Percentiles rank a stretch among this genome's conserved stretches.
These are phyloP conservation scores for Strigomonas oncopelti DNA, from an alignment of 208 protist species.

Conservation along the genomic window DNA sequence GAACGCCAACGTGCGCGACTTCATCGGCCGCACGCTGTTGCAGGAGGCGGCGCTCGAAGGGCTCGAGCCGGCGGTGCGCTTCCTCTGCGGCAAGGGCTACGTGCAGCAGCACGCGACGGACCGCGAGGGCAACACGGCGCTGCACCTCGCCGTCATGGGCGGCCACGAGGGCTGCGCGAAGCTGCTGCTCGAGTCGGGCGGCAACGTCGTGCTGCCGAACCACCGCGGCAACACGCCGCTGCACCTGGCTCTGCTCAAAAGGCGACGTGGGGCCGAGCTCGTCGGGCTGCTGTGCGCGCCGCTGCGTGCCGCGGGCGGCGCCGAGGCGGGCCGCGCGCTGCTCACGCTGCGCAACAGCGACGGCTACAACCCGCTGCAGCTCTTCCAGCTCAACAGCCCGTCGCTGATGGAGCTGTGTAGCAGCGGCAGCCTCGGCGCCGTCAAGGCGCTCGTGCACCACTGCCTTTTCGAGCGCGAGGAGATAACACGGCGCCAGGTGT, in stretches of 20 bases:
- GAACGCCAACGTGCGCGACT: conserved; percentile 75
- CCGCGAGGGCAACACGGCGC: conserved; percentile 42
- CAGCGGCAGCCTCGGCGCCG: conserved; percentile 41
- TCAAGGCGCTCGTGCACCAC: conserved; percentile 58
- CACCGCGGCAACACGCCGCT: conserved; percentile 37
- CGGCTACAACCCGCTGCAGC: conserved; percentile 43
- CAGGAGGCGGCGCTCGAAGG: conserved; percentile 61
- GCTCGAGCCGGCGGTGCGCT: conserved; percentile 47
- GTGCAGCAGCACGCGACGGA: conserved; percentile 44
- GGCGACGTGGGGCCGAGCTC: conserved; percentile 27
- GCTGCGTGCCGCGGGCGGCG: conserved; percentile 33
- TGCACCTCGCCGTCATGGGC: conserved; percentile 51
- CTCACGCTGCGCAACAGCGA: conserved; percentile 31
- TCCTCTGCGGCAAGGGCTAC: conserved; percentile 58
- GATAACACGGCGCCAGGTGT: conserved; percentile 27
- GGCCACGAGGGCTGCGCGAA: conserved; percentile 21
- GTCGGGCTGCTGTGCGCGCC: conserved; percentile 53
- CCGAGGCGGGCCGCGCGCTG: conserved; percentile 15
- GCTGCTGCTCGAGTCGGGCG: conserved; percentile 28
- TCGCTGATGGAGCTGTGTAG: conserved; percentile 55
- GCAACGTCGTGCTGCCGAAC: conserved; percentile 27
- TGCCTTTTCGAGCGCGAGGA: conserved; percentile 51
- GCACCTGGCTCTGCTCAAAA: conserved; percentile 49
- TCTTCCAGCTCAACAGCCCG: conserved; percentile 60
- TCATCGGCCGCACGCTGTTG: conserved; percentile 70